Evolutionary conservation across 495 filamentous ascomycete species (phyloP).

Genomic region (Daldinia grandis): DNA sequence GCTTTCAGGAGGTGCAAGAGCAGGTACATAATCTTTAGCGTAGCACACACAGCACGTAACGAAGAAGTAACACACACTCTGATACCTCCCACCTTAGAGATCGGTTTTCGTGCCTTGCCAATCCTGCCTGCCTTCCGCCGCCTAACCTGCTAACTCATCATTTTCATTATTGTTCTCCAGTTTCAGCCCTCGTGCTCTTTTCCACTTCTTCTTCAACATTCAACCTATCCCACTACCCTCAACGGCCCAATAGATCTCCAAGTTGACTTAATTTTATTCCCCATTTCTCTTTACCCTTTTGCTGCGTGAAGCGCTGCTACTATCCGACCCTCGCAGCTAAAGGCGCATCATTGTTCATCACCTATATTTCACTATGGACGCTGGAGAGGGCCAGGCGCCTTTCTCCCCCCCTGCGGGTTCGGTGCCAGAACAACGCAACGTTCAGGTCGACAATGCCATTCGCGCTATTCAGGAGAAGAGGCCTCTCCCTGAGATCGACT

Average conservation of each 20-base stretch:
- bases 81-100: constrained; percentile 1
- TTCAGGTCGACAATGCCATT: constrained; percentile 71
- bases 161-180: constrained; percentile 28
- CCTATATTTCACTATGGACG: constrained; percentile 49
- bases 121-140: constrained; percentile 15
- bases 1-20: constrained; percentile 4
- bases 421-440: constrained; percentile 46
- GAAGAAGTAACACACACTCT: constrained; percentile 8
- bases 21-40: constrained; percentile 5
- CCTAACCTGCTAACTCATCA: constrained; percentile 21
- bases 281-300: neutral
- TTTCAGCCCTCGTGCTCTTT: constrained; percentile 37
- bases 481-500: constrained; percentile 96
- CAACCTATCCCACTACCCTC: constrained; percentile 12
- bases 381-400: constrained; percentile 47
- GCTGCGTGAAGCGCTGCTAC: constrained; percentile 10
- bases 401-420: constrained; percentile 29
- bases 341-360: constrained; percentile 33
- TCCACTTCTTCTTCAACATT: constrained; percentile 17
- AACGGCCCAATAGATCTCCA: constrained; percentile 18
- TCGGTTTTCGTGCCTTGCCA: constrained; percentile 27
- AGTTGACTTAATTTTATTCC: constrained; percentile 19
- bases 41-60: constrained; percentile 17
- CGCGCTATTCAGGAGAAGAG: constrained; percentile 92
- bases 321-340: constrained; percentile 6